Base-by-base conservation (phyloP, 1,139 yeast species). In the Pichia sp. region DNA sequence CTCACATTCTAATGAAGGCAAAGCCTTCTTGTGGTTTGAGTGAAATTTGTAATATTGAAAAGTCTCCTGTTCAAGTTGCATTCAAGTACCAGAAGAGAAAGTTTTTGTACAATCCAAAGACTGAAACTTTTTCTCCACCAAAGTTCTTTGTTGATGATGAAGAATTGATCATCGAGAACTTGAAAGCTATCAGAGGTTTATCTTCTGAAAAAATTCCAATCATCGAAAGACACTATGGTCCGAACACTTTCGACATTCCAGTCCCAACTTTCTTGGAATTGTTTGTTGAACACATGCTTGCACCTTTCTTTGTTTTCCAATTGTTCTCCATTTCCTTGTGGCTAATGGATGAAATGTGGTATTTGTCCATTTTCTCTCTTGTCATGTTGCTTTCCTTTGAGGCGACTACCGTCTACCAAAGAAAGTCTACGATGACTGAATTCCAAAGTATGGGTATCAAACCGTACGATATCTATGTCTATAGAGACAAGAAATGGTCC, bases 291-390 rank as follows among this genome's bases (percentile, higher is more conserved):
- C 98, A 91, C 59, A 98, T 97, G 6, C 94, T 93, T 32, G 97
- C 98, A 11, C 99, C 99, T 10, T 85, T 93, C 60, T 91, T 91
- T 53, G 96, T 91, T 22, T 91, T 91, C 66, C 99, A 91, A 64
- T 72, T 91, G 42, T 91, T 91, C 59, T 88, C 97, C 56, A 94
- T 91, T 38, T 94, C 93, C 13, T 69, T 93, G 45, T 93, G 97
- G 97, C 74, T 86, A 55, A 74, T 91, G 77, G 98, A 93, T 62
- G 97, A 88, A 50, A 83, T 85, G 66, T 91, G 97, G 97, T 88
- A 88, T 62, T 84, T 83, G 56, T 87, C 97, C 6, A 64, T 93
- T 44, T 87, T 93, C 62, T 84, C 95, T 22, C 68, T 91, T 47
- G 80, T 93, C 59, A 88, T 91, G 94, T 72, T 93, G 46, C 80